Evolutionary conservation across 108 stramenopile genomes (phyloP), one percentile per base, ranked within the genome.

Genomic region (Epipyxis sp.): DNA sequence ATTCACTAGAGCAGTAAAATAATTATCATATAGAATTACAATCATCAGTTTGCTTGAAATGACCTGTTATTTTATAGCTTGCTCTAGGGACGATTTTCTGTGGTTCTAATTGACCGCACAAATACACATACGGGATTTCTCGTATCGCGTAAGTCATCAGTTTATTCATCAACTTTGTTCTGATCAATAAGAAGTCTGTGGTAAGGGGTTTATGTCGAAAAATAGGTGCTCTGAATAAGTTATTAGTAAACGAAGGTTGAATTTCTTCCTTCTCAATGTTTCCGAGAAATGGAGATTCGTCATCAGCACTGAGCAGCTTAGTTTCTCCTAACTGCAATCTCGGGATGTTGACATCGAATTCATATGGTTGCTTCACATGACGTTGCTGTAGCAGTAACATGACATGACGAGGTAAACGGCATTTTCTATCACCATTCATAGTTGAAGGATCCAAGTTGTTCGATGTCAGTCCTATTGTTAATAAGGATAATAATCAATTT

Each of bases 271-370:
- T 20, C 65, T 13, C 20, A 25, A 20, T 25, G 16, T 25, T 16
- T 16, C 65, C 65, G 40, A 68, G 65, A 25, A 68, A 68, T 16
- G 65, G 65, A 16, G 40, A 68, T 37, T 68, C 41, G 35, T 68
- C 65, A 37, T 68, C 65, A 25, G 65, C 20, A 20, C 40, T 41
- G 29, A 68, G 65, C 29, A 68, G 39, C 65, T 68, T 40, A 13
- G 54, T 57, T 25, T 57, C 29, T 20, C 65, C 65, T 37, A 68
- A 20, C 65, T 68, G 20, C 65, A 37, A 20, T 37, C 65, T 16
- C 41, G 40, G 35, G 35, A 40, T 68, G 65, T 40, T 20, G 39
- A 25, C 29, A 25, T 40, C 65, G 39, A 16, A 37, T 13, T 68
- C 41, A 37, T 68, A 68, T n/a, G n/a, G n/a, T n/a, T n/a, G n/a